Conservation (phyloP, 345 rosid species). For the Lepidium africanum region DNA sequence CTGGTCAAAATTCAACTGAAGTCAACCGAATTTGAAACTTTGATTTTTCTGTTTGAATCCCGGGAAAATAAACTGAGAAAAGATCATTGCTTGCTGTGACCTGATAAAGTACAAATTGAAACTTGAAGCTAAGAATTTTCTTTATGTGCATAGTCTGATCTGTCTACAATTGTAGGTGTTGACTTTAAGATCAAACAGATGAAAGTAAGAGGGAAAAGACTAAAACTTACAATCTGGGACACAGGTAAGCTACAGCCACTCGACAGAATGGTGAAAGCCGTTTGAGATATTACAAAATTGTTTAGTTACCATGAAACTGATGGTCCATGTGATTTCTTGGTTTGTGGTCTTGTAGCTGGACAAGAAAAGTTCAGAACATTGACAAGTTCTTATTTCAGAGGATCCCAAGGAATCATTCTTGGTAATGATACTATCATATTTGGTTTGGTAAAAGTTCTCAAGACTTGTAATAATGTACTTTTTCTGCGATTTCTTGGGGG, state of each 20-base stretch:
- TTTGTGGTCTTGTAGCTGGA: slow-evolving; percentile 57
- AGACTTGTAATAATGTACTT: not conserved
- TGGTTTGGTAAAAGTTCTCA: not conserved
- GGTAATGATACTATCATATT: slow-evolving; percentile 34
- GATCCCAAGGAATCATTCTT: slow-evolving; percentile 88
- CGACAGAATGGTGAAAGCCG: not conserved
- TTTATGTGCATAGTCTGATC: not conserved
- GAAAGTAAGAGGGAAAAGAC: slow-evolving; percentile 58
- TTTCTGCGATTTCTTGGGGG: not conserved
- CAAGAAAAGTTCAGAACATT: slow-evolving; percentile 89
- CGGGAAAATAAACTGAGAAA: not conserved
- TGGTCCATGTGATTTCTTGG: not conserved
- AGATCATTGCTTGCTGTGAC: not conserved
- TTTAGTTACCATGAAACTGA: not conserved
- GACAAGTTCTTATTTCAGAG: slow-evolving; percentile 86
- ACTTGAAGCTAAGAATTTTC: not conserved
- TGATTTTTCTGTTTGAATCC: not conserved
- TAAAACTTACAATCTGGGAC: slow-evolving; percentile 96
- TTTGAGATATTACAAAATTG: not conserved
- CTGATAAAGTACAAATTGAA: not conserved
- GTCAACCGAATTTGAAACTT: slow-evolving; percentile 3
- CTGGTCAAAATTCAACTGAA: not conserved
- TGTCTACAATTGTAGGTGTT: slow-evolving; percentile 50
- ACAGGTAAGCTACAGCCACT: slow-evolving; percentile 47
- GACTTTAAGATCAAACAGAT: slow-evolving; percentile 87